phyloP scores from a whole-genome alignment of 768 basidiomycete genomes.

The Russula foetens region DNA sequence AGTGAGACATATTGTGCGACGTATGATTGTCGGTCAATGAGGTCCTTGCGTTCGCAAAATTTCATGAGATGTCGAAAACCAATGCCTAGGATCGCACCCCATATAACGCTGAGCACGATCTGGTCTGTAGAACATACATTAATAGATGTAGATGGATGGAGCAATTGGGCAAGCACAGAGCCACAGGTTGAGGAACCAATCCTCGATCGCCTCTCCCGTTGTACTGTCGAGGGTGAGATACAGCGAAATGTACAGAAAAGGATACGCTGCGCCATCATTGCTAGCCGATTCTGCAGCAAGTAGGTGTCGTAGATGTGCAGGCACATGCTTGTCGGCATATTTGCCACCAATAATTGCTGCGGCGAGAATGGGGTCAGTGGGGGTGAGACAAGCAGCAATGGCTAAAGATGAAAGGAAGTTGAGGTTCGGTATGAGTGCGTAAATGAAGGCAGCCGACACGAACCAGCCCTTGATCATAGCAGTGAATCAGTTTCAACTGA shows the following conservation, averaged over 20 bases:
- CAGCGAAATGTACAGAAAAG: constrained; percentile 84
- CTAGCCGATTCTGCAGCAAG: constrained; percentile 77
- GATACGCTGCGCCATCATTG: constrained; percentile 96
- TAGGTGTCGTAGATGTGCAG: constrained; percentile 64
- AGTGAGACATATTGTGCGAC: constrained; percentile 87
- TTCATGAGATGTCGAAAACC: constrained; percentile 86
- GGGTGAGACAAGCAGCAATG: constrained; percentile 87
- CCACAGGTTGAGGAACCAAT: constrained; percentile 89
- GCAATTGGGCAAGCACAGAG: constrained; percentile 46
- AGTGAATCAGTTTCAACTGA: background rate
- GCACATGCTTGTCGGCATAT: constrained; percentile 97
- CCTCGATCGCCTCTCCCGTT: constrained; percentile 56
- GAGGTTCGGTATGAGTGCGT: constrained; percentile 81
- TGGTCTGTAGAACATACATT: constrained; percentile 47
- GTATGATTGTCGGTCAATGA: constrained; percentile 92
- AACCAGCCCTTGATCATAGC: constrained; percentile 71
- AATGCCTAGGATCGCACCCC: constrained; percentile 71
- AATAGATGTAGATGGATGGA: background rate
- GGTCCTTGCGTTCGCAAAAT: constrained; percentile 76
- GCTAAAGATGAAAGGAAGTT: constrained; percentile 85
- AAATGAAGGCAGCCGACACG: constrained; percentile 85
- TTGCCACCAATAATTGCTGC: constrained; percentile 91
- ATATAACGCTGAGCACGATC: constrained; percentile 62
- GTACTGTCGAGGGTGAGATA: constrained; percentile 70
- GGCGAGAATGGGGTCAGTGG: constrained; percentile 91